phyloP scores from a whole-genome alignment of 2,329 filamentous ascomycete genomes.

The Talaromyces sp. region DNA sequence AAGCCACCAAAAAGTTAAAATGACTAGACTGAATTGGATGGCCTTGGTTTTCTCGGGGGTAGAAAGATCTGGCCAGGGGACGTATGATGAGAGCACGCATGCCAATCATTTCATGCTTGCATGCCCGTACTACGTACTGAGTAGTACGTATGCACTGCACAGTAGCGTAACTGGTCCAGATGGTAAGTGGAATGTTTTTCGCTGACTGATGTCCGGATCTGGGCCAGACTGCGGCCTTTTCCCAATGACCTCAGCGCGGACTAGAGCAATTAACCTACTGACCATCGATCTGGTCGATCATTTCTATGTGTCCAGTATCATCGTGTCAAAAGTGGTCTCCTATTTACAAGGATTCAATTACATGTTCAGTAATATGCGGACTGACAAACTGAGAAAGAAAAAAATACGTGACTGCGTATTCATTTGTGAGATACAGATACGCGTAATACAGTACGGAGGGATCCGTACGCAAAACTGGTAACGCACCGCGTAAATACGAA shows the following conservation, averaged over 20 bases:
- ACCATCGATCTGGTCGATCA: slow-evolving; percentile 1
- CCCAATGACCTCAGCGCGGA: not conserved
- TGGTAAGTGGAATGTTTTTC: not conserved
- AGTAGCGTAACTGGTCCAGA: not conserved
- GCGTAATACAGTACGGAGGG: not conserved
- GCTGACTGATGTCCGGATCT: not conserved
- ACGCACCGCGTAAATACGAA: not conserved
- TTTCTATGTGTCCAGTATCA: not conserved
- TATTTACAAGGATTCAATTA: not conserved
- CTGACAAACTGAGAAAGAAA: not conserved
- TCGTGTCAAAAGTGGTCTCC: not conserved
- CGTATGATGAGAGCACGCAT: not conserved
- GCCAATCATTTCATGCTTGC: not conserved
- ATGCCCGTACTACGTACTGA: not conserved
- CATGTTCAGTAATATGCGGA: not conserved
- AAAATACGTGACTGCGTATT: not conserved
- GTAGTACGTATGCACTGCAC: not conserved
- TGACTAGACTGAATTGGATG: not conserved
- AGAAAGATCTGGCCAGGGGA: not conserved
- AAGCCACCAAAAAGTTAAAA: slow-evolving; percentile 1
- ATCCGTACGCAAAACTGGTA: no score
- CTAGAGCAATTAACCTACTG: not conserved
- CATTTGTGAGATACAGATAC: not conserved
- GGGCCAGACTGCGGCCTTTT: not conserved
- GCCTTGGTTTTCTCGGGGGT: not conserved